Evolutionary conservation across 148 eudicot species (phyloP).

Genomic region (Fallopia convolvulus): DNA sequence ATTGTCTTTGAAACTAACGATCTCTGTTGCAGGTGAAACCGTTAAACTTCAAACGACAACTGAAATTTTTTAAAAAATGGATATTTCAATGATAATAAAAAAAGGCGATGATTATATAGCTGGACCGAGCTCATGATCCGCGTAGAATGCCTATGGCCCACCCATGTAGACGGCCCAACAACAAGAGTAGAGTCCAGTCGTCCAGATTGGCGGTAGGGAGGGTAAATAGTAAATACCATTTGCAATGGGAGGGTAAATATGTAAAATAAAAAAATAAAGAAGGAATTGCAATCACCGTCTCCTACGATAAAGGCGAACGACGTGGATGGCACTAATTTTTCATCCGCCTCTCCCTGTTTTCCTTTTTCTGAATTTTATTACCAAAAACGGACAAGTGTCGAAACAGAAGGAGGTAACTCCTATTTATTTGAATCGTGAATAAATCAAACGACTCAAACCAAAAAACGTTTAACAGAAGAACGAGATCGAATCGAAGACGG

Average conservation of each 20-base stretch:
- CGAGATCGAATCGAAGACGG: background rate
- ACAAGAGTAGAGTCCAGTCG: background rate
- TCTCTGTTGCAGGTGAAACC: too few species aligned
- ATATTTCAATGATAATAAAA: too few species aligned
- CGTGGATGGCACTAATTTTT: conserved; percentile 1
- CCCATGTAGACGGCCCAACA: background rate
- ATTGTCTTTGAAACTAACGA: too few species aligned
- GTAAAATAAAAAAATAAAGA: background rate
- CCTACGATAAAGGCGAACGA: conserved; percentile 3
- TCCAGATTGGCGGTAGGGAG: background rate
- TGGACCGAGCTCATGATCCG: background rate
- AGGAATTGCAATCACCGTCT: background rate
- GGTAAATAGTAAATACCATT: background rate
- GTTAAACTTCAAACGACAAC: too few species aligned
- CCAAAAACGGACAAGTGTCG: background rate
- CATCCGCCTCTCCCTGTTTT: background rate
- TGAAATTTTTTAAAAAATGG: too few species aligned
- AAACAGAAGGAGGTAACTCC: background rate
- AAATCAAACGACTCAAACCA: conserved; percentile 3
- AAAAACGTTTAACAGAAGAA: background rate
- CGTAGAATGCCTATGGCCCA: too few species aligned
- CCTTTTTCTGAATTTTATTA: background rate
- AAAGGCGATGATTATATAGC: too few species aligned
- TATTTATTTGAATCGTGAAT: background rate
- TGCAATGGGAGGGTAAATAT: background rate